phyloP scores from a whole-genome alignment of 148 eudicot species.

The Rhododendron molle region DNA sequence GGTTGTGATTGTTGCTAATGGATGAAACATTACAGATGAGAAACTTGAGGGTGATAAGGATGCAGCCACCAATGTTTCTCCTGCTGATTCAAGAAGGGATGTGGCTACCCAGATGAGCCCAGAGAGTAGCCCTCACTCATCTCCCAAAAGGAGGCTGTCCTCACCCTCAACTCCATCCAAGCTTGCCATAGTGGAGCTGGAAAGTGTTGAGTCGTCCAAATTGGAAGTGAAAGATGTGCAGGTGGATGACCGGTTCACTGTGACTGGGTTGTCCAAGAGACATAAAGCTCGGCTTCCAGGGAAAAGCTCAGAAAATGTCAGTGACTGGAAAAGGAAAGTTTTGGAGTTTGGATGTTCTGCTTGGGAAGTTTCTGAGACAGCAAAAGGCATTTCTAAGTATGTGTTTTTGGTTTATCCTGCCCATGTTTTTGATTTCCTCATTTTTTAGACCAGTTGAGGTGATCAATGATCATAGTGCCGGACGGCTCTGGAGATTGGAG shows the following conservation, averaged over 20 bases:
- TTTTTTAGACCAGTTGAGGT: background rate
- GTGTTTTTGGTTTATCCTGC: background rate
- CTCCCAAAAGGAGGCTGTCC: constrained; percentile 47
- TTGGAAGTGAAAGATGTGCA: constrained; percentile 76
- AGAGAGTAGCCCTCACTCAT: constrained; percentile 59
- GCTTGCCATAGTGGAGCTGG: constrained; percentile 57
- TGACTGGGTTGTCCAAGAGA: constrained; percentile 84
- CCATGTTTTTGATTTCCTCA: constrained; percentile 25
- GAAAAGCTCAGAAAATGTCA: constrained; percentile 44
- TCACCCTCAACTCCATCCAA: constrained; percentile 47
- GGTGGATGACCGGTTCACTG: constrained; percentile 76
- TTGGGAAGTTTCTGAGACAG: constrained; percentile 71
- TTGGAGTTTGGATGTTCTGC: constrained; percentile 45
- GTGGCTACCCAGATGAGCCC: constrained; percentile 98
- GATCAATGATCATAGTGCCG: constrained; percentile 38
- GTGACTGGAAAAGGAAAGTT: constrained; percentile 67
- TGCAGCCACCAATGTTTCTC: constrained; percentile 46
- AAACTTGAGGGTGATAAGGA: constrained; percentile 41
- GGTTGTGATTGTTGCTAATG: background rate
- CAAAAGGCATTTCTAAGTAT: constrained; percentile 18
- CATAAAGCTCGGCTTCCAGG: constrained; percentile 34
- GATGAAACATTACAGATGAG: constrained; percentile 36
- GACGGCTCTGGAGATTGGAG: constrained; percentile 2
- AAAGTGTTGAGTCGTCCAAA: constrained; percentile 40
- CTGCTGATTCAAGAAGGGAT: constrained; percentile 72